Evolutionary conservation across 1,284 basidiomycete species (phyloP).

Genomic region (Irpex sp.): DNA sequence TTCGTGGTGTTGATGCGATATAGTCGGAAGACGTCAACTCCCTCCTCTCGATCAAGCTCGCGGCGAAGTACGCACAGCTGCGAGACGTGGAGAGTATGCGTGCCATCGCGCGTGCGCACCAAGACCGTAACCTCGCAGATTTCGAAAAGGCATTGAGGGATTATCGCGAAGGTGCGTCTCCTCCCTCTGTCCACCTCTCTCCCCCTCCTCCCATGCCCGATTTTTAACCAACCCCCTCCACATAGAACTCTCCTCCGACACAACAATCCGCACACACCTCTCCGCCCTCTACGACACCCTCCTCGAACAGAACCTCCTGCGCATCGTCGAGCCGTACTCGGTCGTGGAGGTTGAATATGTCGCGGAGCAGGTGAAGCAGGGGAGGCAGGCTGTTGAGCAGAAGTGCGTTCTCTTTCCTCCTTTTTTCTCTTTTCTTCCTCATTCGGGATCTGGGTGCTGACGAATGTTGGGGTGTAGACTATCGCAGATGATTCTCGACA

Average conservation of each 20-base stretch:
- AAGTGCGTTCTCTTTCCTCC: too few relatives aligned
- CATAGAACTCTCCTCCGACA: constrained; percentile 86
- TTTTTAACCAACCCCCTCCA: too few relatives aligned
- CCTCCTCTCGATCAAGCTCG: constrained; percentile 83
- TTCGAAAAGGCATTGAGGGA: constrained; percentile 87
- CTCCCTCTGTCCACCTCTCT: too few relatives aligned
- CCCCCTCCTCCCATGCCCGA: too few relatives aligned
- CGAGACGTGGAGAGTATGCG: constrained; percentile 94
- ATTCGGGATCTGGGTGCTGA: too few relatives aligned
- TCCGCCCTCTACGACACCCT: constrained; percentile 92
- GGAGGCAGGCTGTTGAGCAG: constrained; percentile 86
- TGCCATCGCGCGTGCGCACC: constrained; percentile 89
- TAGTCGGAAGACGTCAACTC: constrained; percentile 91
- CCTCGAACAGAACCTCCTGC: constrained; percentile 89
- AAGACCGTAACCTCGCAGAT: constrained; percentile 82
- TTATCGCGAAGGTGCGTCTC: constrained; percentile 85
- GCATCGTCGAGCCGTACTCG: constrained; percentile 94
- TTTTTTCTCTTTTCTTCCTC: too few relatives aligned
- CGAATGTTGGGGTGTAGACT: constrained; percentile 43
- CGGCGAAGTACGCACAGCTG: constrained; percentile 76
- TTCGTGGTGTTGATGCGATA: too few relatives aligned
- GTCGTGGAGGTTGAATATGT: constrained; percentile 89
- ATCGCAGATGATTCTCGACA: constrained; percentile 98
- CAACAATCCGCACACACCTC: constrained; percentile 91
- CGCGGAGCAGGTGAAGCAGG: constrained; percentile 86